Conservation (phyloP, 257 asterid genomes). For the Prunella vulgaris region DNA sequence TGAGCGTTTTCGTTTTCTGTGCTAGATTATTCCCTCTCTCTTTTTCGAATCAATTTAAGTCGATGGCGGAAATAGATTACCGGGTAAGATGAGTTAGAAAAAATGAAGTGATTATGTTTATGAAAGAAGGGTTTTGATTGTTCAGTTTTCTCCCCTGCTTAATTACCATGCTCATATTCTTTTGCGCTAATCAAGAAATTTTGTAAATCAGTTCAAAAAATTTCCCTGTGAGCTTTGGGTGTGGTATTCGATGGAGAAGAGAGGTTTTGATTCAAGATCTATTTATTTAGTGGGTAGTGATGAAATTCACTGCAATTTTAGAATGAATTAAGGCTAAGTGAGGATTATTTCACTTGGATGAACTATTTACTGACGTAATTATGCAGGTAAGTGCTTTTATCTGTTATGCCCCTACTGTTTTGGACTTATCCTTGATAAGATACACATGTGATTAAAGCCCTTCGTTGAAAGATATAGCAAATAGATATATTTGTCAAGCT, state of each 20-base stretch:
- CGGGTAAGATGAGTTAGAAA: not conserved
- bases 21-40: not conserved
- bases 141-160: not conserved
- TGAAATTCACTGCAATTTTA: not conserved
- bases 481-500: not conserved
- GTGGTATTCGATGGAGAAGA: not conserved
- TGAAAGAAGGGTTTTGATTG: not conserved
- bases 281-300: not conserved
- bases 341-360: not conserved
- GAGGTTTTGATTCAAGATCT: not conserved
- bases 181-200: not conserved
- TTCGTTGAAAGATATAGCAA: not conserved
- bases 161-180: not conserved
- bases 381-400: not conserved
- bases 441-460: not conserved
- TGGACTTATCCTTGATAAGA: not conserved
- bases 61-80: not conserved
- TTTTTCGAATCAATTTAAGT: not conserved
- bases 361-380: not conserved
- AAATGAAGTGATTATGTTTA: not conserved
- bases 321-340: not conserved
- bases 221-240: not conserved
- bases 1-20: not conserved
- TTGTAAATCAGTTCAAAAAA: not conserved
- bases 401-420: not conserved